Base-by-base conservation (phyloP, 2,329 filamentous ascomycete genomes). In the Talaromyces rugulosus region DNA sequence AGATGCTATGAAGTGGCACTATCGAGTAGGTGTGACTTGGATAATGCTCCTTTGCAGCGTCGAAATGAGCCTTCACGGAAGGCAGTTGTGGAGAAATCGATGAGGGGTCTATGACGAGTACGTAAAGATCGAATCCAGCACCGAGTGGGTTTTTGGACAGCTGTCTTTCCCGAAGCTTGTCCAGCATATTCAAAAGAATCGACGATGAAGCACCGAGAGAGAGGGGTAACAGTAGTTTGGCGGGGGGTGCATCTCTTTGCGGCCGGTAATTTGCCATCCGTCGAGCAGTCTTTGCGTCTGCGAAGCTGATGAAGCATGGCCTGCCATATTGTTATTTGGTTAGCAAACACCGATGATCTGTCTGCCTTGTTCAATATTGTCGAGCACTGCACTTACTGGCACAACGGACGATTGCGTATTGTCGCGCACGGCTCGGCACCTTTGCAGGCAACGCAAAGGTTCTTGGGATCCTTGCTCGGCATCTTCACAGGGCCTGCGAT, bases 201-300 rank as follows among this genome's bases (percentile, higher is more conserved):
- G 89, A 83, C 0, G 94, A 98, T 1, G 90, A 95, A 1, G 89
- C 80, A 0, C 95, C 94, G 69, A 92, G 88, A 0, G 93, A 96
- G 1, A 97, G 79, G 5, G 92, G 91, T 23, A 96, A 79, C 18
- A 96, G 79, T 55, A 96, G 84, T 67, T 77, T 84, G 66, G 77
- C 79, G 61, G 78, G 77, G 27, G 76, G 69, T 8, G 68, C 62
- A 57, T 69, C 68, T 67, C 66, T 72, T 54, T 69, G 67, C 42
- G 86, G 81, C 53, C 84, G 81, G 71, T 88, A 90, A 47, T 82
- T 81, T 67, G 89, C 87, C 79, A 90, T 85, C 55, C 92, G 90
- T 75, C 94, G 94, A 67, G 91, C 84, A 64, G 88, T 83, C 76
- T 98, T 98, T 66, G 85, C 87, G 63, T 85, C 81, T 60, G 96